Evolutionary conservation across 495 filamentous ascomycete genomes (phyloP), one percentile per base, ranked within the genome.

Genomic region (Staphylotrichum longicolle): DNA sequence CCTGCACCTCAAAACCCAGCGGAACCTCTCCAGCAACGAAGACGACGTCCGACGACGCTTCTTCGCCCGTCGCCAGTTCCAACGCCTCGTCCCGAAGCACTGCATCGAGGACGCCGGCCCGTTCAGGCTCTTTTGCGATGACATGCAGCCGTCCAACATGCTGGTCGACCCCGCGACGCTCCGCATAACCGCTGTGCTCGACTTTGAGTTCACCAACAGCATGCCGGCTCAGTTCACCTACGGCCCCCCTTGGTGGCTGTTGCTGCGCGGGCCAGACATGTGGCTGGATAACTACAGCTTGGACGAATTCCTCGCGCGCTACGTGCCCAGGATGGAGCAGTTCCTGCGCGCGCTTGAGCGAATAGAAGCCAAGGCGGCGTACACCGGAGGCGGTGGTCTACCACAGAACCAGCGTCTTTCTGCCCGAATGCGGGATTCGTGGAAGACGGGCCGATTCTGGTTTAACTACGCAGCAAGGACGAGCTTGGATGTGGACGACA

Each of bases 241-340:
- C 60, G 73, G 76, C 59, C 72, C 71, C 54, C 76, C 76, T 53
- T 78, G 72, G 73, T 78, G 74, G 75, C 70, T 80, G 59, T 63
- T 79, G 49, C 68, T 78, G 27, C 61, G 63, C 35, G 64, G 67
- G 42, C 74, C 74, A 27, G 71, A 45, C 20, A 50, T 61, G 63
- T 78, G 71, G 72, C 65, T 75, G 56, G 69, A 74, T 4, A 27
- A 27, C 14, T 15, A 40, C n/a, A 11, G 58, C 0, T 8, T 76
- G 57, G 71, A 75, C 47, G 71, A 76, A 39, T 76, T 76, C 58
- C 57, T 72, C 54, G 60, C 61, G 50, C 64, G 68, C 46, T 76
- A 75, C 58, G 66, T 72, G 63, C 75, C 63, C 12, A 54, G 65
- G 14, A 66, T 64, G 63, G 65, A 70, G 53, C 70, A 70, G 60